Evolutionary conservation across 139 green algal species (phyloP).

Genomic region (Tetraselmis striata): DNA sequence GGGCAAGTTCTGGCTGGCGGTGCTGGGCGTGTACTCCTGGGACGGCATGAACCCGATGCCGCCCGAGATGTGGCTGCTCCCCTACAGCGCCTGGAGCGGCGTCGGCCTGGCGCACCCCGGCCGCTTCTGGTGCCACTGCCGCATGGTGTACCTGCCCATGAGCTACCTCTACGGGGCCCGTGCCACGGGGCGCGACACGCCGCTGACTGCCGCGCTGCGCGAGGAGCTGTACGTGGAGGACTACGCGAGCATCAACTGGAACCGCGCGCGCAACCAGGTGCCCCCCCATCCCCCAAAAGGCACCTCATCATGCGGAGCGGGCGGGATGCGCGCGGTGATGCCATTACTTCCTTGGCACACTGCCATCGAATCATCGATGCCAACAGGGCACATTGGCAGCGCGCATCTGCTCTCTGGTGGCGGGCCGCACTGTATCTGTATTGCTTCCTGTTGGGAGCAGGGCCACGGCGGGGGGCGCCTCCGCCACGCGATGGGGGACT

Average conservation of each 20-base stretch:
- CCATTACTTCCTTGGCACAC: no score
- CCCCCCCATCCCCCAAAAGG: no score
- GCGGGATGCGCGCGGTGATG: no score
- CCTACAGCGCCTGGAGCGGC: slow-evolving; percentile 71
- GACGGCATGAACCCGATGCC: slow-evolving; percentile 86
- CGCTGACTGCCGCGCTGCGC: slow-evolving; percentile 38
- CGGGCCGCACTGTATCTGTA: no score
- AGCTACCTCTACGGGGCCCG: slow-evolving; percentile 89
- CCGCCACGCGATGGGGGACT: no score
- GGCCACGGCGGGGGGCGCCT: no score
- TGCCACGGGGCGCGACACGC: slow-evolving; percentile 50
- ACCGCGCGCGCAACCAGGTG: slow-evolving; percentile 67
- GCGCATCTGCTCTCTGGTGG: no score
- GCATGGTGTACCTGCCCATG: slow-evolving; percentile 99
- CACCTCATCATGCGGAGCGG: no score
- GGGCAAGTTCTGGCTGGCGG: slow-evolving; percentile 98
- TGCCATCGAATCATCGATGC: no score
- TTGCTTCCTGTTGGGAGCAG: no score
- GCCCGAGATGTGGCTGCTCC: slow-evolving; percentile 97
- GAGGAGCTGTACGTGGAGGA: slow-evolving; percentile 78
- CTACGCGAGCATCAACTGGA: slow-evolving; percentile 92
- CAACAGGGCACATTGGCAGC: no score
- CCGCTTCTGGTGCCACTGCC: slow-evolving; percentile 97
- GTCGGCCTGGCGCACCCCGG: slow-evolving; percentile 80
- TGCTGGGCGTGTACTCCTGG: slow-evolving; percentile 91